Conservation (phyloP, 805 yeast species). For the Candida coleopterorum region DNA sequence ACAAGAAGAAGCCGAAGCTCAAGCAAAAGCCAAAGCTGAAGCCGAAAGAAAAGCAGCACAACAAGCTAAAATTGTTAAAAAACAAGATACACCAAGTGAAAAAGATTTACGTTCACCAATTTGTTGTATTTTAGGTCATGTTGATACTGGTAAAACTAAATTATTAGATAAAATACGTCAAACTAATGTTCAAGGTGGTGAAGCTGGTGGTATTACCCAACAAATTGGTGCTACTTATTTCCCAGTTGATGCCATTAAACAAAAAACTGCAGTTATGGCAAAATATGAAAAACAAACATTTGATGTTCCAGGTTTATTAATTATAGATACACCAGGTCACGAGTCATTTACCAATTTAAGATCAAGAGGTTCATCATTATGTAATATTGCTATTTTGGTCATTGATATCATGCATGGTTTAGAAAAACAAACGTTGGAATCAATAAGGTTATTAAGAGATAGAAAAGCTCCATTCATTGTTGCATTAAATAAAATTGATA, state of each 20-base stretch:
- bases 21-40: constrained; percentile 25
- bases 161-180: constrained; percentile 95
- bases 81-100: constrained; percentile 25
- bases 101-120: constrained; percentile 92
- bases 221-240: constrained; percentile 99
- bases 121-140: constrained; percentile 98
- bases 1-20: constrained; percentile 17
- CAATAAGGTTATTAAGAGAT: constrained; percentile 86
- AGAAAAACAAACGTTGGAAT: constrained; percentile 96
- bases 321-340: constrained; percentile 99
- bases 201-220: constrained; percentile 99
- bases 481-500: constrained; percentile 95
- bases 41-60: constrained; percentile 19
- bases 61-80: constrained; percentile 16
- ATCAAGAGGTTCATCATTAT: constrained; percentile 97
- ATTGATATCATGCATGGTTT: constrained; percentile 99
- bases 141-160: constrained; percentile 99
- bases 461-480: constrained; percentile 98
- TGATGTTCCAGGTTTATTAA: constrained; percentile 94
- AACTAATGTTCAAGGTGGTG: constrained; percentile 99
- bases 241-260: constrained; percentile 91
- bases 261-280: constrained; percentile 89
- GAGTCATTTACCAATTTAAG: constrained; percentile 97
- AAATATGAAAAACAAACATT: constrained; percentile 76
- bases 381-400: constrained; percentile 98